Evolutionary conservation across 1,139 yeast species (phyloP).

Genomic region (Blastobotrys indianensis): DNA sequence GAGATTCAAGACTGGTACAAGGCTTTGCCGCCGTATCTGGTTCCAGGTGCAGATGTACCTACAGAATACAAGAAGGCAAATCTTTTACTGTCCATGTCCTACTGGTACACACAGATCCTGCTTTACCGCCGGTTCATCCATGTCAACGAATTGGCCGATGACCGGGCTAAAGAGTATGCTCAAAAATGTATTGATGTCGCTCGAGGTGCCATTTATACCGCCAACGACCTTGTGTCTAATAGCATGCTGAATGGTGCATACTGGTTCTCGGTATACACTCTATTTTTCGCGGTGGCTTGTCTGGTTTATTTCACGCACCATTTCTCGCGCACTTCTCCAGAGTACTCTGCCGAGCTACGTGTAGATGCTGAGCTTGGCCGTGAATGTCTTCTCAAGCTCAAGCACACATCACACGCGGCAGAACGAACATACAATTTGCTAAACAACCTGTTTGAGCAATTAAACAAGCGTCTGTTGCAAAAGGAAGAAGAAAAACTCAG

Average conservation of each 20-base stretch:
- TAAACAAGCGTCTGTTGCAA: conserved; percentile 37
- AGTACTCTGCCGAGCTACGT: conserved; percentile 47
- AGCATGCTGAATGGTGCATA: conserved; percentile 78
- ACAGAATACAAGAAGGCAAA: conserved; percentile 72
- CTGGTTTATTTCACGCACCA: conserved; percentile 80
- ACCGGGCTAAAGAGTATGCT: conserved; percentile 49
- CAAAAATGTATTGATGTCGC: conserved; percentile 80
- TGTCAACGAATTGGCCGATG: conserved; percentile 49
- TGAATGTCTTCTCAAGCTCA: conserved; percentile 62
- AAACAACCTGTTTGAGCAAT: conserved; percentile 74
- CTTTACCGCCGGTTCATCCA: conserved; percentile 89
- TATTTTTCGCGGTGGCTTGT: conserved; percentile 89
- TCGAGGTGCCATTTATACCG: conserved; percentile 72
- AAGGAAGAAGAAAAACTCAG: neutral
- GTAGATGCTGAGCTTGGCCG: conserved; percentile 79
- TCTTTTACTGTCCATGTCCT: conserved; percentile 68
- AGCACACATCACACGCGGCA: conserved; percentile 73
- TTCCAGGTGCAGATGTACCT: conserved; percentile 60
- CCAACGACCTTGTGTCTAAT: conserved; percentile 74
- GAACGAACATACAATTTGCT: conserved; percentile 72
- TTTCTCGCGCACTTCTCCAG: conserved; percentile 50
- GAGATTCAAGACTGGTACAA: conserved; percentile 75
- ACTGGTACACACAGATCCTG: conserved; percentile 77
- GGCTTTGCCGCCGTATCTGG: conserved; percentile 62
- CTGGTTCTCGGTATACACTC: conserved; percentile 89